Evolutionary conservation across 2,329 filamentous ascomycete genomes (phyloP), one percentile per base, ranked within the genome.

Genomic region (Cordyceps cateniannulata): DNA sequence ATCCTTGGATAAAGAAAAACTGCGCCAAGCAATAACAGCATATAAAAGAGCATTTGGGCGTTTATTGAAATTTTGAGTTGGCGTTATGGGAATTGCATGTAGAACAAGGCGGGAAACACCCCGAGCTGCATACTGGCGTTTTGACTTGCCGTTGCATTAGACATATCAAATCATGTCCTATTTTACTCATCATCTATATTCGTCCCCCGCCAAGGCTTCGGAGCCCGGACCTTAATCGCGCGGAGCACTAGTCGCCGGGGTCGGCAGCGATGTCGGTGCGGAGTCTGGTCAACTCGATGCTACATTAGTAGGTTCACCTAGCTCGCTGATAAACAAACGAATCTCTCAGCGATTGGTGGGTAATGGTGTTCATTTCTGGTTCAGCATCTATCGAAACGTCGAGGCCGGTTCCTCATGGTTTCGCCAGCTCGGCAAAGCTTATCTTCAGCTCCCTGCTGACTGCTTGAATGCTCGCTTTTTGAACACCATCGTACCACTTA

Each of bases 1-100:
- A 68, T 44, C 67, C 67, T 24, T 68, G 66, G 66, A 66, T 68
- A 51, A 14, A 63, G 10, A 65, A 65, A 45, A 22, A 67, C 48
- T 67, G 65, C 53, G 51, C 29, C 20, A 60, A 53, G 50, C 29
- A 42, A 54, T 49, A n/a, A 42, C 20, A 22, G 20, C 57, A 60
- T 40, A 54, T 14, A 49, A 14, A 42, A 42, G 42, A 47, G 49
- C 27, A 22, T 49, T 20, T 3, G 18, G 29, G 27, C 16, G 48
- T 52, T 44, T 32, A 20, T 24, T 44, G 50, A 5, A 3, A 44
- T 35, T 24, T 51, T 45, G 6, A 24, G 44, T 22, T 47, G 57
- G 57, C 48, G 48, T 52, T 14, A 9, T 20, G 16, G 40, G 40
- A 20, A 44, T 50, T 51, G 56, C 47, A 51, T 59, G 29, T 22